Evolutionary conservation across 73 alveolate species (phyloP), one percentile per base, ranked within the genome.

Genomic region (Tetrahymena thermophila): DNA sequence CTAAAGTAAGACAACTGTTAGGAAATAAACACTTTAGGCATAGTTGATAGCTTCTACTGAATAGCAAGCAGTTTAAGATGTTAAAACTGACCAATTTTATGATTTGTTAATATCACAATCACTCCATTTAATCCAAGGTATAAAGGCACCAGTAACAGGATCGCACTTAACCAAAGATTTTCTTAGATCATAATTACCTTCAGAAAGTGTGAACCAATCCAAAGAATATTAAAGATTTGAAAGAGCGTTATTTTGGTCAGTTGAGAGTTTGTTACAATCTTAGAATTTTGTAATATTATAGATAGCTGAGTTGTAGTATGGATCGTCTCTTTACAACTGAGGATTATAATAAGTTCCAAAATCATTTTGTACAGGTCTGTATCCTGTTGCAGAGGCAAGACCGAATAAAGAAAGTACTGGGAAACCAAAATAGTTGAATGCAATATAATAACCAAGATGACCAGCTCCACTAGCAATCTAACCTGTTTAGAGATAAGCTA

Each of bases 351-450:
- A 43, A 17, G 96, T 84, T 38, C 56, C 43, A 0, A 85, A 35
- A 3, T 34, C 37, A 42, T 31, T 10, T 85, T 93, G 28, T 38
- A 95, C 85, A 15, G 93, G 44, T 14, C 23, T 19, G 23, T 38
- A 14, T 9, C 71, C 93, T 42, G 85, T 58, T 17, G 98, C 98
- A 31, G 56, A 93, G 56, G 98, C 94, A 55, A 98, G 93, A 94
- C 94, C 96, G 35, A 97, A 94, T 43, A 96, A 42, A 38, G 97
- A 94, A n/a, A 43, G 35, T 28, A 98, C 98, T 42, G 96, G 96
- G 94, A 98, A 97, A 13, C 99, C 99, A 96, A 97, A 98, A 95
- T 98, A 99, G 95, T 98, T 97, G 97, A 98, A 93, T n/a, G 98
- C 99, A 35, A 94, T 95, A 94, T 98, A 98, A 94, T 97, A 98